Percentiles rank a stretch among this genome's conserved stretches.
Evolutionary conservation across 2,329 filamentous ascomycete species (phyloP).

Genomic region (Niveomyces coronatus): DNA sequence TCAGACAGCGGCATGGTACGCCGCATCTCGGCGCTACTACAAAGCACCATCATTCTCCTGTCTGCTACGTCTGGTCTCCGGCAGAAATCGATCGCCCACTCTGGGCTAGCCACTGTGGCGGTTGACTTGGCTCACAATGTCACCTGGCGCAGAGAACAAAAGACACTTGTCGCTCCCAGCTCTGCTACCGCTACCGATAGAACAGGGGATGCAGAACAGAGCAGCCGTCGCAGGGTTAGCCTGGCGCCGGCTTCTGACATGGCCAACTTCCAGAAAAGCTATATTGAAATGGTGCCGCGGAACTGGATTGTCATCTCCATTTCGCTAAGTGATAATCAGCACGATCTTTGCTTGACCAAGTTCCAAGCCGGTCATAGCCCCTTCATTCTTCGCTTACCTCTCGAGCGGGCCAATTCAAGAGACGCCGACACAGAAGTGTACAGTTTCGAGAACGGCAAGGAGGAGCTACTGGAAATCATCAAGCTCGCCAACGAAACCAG

Average conservation of each 20-base stretch:
- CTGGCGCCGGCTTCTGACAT: constrained; percentile 41
- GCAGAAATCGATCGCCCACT: constrained; percentile 35
- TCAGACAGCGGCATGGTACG: constrained; percentile 51
- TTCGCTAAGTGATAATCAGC: constrained; percentile 67
- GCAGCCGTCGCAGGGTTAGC: constrained; percentile 29
- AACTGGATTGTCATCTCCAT: constrained; percentile 82
- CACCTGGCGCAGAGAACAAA: constrained; percentile 55
- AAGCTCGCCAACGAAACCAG: constrained; percentile 72
- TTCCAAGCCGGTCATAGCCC: constrained; percentile 65
- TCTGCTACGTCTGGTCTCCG: constrained; percentile 47
- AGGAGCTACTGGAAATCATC: constrained; percentile 77
- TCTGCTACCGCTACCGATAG: constrained; percentile 17
- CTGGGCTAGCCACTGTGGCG: constrained; percentile 50
- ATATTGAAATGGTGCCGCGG: constrained; percentile 73
- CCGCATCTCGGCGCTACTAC: constrained; percentile 50
- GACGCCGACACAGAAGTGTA: constrained; percentile 73
- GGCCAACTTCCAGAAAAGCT: constrained; percentile 63
- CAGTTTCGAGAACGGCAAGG: constrained; percentile 67
- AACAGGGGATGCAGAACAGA: constrained; percentile 13
- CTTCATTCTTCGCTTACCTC: constrained; percentile 76
- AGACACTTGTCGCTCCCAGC: constrained; percentile 27
- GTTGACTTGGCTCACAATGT: constrained; percentile 62
- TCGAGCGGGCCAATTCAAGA: constrained; percentile 71
- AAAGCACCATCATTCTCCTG: constrained; percentile 54
- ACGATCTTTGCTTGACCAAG: constrained; percentile 84